Percentiles rank a stretch among this genome's conserved stretches.
Evolutionary conservation across 225 moss, liverwort and hornwort genomes (phyloP).

Genomic region (Climacium dendroides): DNA sequence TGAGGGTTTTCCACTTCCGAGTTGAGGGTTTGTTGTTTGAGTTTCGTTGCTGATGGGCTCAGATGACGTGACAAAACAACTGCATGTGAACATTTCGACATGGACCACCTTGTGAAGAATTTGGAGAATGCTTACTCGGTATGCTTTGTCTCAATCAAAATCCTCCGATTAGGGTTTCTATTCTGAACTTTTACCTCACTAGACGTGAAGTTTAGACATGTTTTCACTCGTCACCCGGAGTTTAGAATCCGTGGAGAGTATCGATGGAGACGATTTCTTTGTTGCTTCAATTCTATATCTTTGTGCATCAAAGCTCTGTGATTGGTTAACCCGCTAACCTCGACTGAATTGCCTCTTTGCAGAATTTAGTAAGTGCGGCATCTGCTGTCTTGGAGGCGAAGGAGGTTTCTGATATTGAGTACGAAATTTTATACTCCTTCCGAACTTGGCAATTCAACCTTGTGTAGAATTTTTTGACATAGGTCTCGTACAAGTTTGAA

Average conservation of each 20-base stretch:
- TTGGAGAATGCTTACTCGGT: conserved; percentile 40
- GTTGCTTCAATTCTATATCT: neutral
- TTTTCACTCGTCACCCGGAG: neutral
- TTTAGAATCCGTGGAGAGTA: neutral
- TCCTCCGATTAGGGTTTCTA: neutral
- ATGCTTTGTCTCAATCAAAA: neutral
- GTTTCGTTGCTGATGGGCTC: neutral
- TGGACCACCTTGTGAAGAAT: conserved; percentile 42
- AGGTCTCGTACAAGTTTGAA: neutral
- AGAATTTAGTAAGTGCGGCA: conserved; percentile 66
- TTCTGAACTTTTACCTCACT: neutral
- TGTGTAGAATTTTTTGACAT: neutral
- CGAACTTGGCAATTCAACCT: neutral
- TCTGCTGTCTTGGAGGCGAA: conserved; percentile 69
- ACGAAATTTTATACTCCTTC: neutral
- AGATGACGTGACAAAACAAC: neutral
- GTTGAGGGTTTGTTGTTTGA: neutral
- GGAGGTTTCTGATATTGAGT: conserved; percentile 58
- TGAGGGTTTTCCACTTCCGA: neutral
- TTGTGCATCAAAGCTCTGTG: neutral
- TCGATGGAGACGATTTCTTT: neutral
- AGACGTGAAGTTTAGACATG: neutral
- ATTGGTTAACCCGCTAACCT: neutral
- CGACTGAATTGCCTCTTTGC: neutral
- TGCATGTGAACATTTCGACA: neutral